phyloP scores from a whole-genome alignment of 108 stramenopile genomes.

The Mediolabrus comicus region DNA sequence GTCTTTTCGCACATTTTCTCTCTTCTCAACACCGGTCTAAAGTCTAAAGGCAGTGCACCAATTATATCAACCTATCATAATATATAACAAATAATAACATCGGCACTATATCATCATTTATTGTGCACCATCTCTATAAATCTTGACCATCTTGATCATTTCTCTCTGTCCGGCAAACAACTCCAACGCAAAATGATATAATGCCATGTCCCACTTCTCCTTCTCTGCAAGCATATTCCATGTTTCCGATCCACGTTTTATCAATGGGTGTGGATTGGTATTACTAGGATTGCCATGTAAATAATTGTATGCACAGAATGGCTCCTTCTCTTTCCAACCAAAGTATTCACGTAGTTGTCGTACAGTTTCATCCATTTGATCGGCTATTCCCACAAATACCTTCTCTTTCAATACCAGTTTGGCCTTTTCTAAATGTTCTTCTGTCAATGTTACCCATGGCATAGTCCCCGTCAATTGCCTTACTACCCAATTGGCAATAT shows the following conservation, averaged over 20 bases:
- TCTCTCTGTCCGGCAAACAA: slow-evolving; percentile 10
- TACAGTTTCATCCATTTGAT: slow-evolving; percentile 38
- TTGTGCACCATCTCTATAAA: not conserved
- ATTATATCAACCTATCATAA: too few relatives aligned
- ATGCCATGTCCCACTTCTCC: slow-evolving; percentile 36
- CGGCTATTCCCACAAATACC: slow-evolving; percentile 29
- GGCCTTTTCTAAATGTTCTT: slow-evolving; percentile 30
- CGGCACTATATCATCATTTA: too few relatives aligned
- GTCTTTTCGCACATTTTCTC: too few relatives aligned
- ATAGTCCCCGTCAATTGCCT: slow-evolving; percentile 37
- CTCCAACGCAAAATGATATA: slow-evolving; percentile 36
- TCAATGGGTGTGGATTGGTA: not conserved
- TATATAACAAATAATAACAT: too few relatives aligned
- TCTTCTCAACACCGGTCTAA: too few relatives aligned
- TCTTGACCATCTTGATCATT: not conserved
- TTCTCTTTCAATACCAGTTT: slow-evolving; percentile 18
- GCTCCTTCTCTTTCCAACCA: slow-evolving; percentile 20
- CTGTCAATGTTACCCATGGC: slow-evolving; percentile 29
- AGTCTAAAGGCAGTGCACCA: too few relatives aligned
- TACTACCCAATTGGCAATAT: slow-evolving; percentile 40
- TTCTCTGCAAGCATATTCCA: slow-evolving; percentile 35
- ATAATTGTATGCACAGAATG: slow-evolving; percentile 7
- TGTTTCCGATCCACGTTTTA: slow-evolving; percentile 18
- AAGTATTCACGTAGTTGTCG: slow-evolving; percentile 27
- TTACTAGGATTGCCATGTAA: not conserved